Evolutionary conservation across 192 early-diverging fungal genomes (phyloP).

Genomic region (Polychytrium aggregatum): DNA sequence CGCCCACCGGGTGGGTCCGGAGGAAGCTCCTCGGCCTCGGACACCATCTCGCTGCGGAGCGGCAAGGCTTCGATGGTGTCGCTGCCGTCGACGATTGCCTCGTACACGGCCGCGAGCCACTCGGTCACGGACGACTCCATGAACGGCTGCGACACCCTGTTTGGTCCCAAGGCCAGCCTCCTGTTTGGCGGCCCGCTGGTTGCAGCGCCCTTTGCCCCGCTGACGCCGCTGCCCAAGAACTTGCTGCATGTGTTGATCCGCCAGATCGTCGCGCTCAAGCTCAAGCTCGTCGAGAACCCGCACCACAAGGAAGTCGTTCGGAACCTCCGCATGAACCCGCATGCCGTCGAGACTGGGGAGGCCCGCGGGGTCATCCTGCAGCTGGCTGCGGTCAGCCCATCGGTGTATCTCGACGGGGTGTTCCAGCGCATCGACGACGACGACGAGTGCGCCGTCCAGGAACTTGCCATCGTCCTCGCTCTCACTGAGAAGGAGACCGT

Average conservation of each 20-base stretch:
- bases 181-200: neutral
- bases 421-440: constrained; percentile 28
- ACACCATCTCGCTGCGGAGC: neutral
- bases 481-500: constrained; percentile 33
- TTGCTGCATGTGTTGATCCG: constrained; percentile 32
- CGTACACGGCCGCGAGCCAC: neutral
- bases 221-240: constrained; percentile 10
- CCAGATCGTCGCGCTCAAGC: constrained; percentile 33
- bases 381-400: constrained; percentile 33
- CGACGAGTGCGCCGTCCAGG: constrained; percentile 28
- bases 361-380: constrained; percentile 23
- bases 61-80: neutral
- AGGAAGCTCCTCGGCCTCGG: neutral
- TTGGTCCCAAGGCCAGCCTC: neutral
- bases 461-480: constrained; percentile 25
- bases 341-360: constrained; percentile 15
- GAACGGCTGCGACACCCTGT: too few species aligned
- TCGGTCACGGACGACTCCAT: too few species aligned
- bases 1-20: too few species aligned
- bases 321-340: constrained; percentile 13
- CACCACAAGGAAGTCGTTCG: constrained; percentile 27
- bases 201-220: neutral
- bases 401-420: constrained; percentile 34
- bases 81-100: neutral
- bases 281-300: constrained; percentile 29